Conservation (phyloP, 2,329 filamentous ascomycete genomes). For the Stagonosporopsis rhizophila region DNA sequence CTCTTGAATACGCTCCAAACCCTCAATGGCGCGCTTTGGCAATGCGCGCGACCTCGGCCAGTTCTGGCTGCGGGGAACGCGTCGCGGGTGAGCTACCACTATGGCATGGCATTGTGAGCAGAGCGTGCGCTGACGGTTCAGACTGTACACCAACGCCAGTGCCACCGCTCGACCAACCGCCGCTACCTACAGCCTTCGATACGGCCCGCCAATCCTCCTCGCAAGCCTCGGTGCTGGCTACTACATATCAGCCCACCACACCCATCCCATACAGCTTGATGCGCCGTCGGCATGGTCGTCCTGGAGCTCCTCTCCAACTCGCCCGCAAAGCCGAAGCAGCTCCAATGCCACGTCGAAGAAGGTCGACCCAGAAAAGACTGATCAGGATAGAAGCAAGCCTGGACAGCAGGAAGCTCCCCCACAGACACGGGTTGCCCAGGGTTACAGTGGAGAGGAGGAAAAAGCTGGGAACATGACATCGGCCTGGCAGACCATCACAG, state of each 20-base stretch:
- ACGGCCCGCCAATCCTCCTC: conserved; percentile 39
- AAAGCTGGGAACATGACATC: conserved; percentile 28
- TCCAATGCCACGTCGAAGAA: conserved; percentile 28
- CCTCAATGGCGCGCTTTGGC: conserved; percentile 36
- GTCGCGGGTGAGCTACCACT: conserved; percentile 32
- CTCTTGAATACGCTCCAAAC: neutral
- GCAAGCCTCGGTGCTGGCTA: conserved; percentile 34
- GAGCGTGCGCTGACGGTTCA: conserved; percentile 23
- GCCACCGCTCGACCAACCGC: conserved; percentile 20
- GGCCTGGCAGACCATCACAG: conserved; percentile 44
- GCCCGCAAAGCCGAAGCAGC: conserved; percentile 21
- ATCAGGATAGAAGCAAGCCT: conserved; percentile 23
- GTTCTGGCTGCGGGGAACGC: conserved; percentile 38
- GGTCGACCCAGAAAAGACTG: conserved; percentile 25
- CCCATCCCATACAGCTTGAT: conserved; percentile 39
- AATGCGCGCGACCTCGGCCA: conserved; percentile 35
- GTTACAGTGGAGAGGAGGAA: conserved; percentile 31
- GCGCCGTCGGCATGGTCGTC: conserved; percentile 35
- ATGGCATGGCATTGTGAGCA: neutral
- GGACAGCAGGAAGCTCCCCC: conserved; percentile 45
- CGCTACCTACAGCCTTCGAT: conserved; percentile 31
- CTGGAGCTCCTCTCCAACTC: conserved; percentile 17
- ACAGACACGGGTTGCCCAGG: conserved; percentile 41
- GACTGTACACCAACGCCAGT: conserved; percentile 31
- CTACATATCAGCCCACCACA: conserved; percentile 26